Percentiles rank a stretch among this genome's conserved stretches.
Evolutionary conservation across 768 basidiomycete genomes (phyloP).

Genomic region (Jaapia argillacea): DNA sequence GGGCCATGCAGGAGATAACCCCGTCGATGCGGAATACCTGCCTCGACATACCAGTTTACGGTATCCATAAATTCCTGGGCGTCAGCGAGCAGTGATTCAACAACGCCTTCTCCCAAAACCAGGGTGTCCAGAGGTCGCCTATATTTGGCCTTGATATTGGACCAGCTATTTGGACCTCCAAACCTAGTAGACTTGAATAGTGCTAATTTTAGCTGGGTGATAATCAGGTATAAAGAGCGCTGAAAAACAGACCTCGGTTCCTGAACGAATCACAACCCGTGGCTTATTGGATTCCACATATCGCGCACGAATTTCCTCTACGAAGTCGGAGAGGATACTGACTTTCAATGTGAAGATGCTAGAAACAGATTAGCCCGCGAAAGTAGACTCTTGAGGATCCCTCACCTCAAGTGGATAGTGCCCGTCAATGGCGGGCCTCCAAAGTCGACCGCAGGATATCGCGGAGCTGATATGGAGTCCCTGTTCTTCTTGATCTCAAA

Average conservation of each 20-base stretch:
- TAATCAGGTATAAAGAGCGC: no score
- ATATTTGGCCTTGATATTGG: constrained; percentile 7
- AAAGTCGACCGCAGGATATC: no score
- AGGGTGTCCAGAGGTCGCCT: constrained; percentile 45
- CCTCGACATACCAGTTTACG: constrained; percentile 46
- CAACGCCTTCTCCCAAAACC: constrained; percentile 36
- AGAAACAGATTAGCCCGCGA: not conserved
- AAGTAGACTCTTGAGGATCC: no score
- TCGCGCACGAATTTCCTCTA: constrained; percentile 29
- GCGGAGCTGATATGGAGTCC: no score
- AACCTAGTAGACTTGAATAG: constrained; percentile 9
- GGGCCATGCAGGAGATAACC: constrained; percentile 53
- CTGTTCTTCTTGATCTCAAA: constrained; percentile 3
- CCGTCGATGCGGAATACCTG: constrained; percentile 48
- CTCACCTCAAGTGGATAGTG: no score
- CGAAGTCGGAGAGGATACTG: constrained; percentile 28
- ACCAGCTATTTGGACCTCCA: no score
- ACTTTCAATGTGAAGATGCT: constrained; percentile 36
- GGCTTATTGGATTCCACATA: constrained; percentile 31
- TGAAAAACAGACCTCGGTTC: constrained; percentile 24
- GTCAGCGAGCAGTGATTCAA: constrained; percentile 38
- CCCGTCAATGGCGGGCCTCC: no score
- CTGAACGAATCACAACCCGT: constrained; percentile 30
- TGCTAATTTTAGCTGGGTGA: constrained; percentile 5
- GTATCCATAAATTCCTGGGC: constrained; percentile 40